These are phyloP conservation scores for Wallacemonas collosoma DNA, from an alignment of 208 protist species.

Conservation along the genomic window DNA sequence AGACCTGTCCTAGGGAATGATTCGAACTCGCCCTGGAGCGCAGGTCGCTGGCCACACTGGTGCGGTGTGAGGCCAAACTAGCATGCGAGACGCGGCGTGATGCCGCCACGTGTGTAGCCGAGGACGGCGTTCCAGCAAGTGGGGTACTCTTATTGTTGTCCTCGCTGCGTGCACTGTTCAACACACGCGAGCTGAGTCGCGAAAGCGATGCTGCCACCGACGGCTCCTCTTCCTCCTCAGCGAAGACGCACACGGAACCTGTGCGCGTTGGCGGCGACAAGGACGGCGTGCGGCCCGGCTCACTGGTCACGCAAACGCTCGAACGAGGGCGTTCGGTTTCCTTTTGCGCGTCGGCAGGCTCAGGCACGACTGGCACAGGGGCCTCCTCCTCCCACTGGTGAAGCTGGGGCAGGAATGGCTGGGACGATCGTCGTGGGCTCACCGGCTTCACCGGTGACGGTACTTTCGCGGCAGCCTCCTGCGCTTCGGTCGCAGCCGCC, in stretches of 20 bases:
- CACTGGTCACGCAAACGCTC: not conserved
- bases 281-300: not conserved
- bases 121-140: not conserved
- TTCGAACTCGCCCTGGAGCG: not conserved
- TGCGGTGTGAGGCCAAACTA: not conserved
- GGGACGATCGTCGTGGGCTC: not conserved
- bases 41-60: not conserved
- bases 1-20: constrained; percentile 1
- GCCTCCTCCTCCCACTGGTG: not conserved
- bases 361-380: not conserved
- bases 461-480: not conserved
- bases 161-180: not conserved
- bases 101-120: not conserved
- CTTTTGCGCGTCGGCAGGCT: no score
- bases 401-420: not conserved
- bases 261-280: not conserved
- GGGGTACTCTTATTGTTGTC: not conserved
- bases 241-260: not conserved
- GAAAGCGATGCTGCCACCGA: not conserved
- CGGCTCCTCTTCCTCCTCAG: not conserved
- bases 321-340: no score
- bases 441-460: not conserved
- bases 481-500: not conserved
- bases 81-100: constrained; percentile 6
- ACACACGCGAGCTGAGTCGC: not conserved